Evolutionary conservation across 1,284 basidiomycete genomes (phyloP).

Genomic region (Rhodotorula glutinis): DNA sequence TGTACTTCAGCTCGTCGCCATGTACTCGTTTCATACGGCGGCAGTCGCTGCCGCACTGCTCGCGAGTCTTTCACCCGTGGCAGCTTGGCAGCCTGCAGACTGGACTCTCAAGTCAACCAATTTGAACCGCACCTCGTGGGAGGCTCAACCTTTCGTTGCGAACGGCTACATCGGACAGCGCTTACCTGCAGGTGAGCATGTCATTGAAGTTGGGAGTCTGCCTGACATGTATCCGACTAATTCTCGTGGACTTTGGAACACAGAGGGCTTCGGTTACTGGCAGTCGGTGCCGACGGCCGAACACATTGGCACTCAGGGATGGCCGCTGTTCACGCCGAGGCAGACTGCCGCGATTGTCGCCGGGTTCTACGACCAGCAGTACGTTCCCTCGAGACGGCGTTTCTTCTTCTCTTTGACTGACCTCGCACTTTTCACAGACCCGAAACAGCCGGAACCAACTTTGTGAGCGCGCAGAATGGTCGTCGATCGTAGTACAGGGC

Average conservation of each 20-base stretch:
- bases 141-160: slow-evolving; percentile 33
- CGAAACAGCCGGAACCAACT: slow-evolving; percentile 43
- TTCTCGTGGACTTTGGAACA: background rate
- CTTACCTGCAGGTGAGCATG: slow-evolving; percentile 40
- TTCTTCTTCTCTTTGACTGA: background rate
- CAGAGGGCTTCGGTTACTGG: slow-evolving; percentile 36
- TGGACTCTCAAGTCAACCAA: slow-evolving; percentile 22
- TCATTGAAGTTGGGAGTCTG: too few species aligned
- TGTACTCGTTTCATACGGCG: background rate
- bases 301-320: slow-evolving; percentile 29
- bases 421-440: background rate
- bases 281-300: slow-evolving; percentile 19
- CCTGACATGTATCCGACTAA: background rate
- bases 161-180: slow-evolving; percentile 43
- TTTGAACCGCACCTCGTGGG: slow-evolving; percentile 28
- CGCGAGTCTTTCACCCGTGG: background rate
- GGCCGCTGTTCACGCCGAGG: slow-evolving; percentile 36
- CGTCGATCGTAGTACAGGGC: too few species aligned
- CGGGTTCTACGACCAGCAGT: slow-evolving; percentile 42
- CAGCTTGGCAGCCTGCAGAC: slow-evolving; percentile 5
- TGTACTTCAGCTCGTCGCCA: too few species aligned
- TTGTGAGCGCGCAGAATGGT: slow-evolving; percentile 10
- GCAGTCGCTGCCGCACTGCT: background rate
- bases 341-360: slow-evolving; percentile 39
- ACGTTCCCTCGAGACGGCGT: background rate